Evolutionary conservation across 805 yeast species (phyloP), one percentile per base, ranked within the genome.

Genomic region (Limtongia smithiae): DNA sequence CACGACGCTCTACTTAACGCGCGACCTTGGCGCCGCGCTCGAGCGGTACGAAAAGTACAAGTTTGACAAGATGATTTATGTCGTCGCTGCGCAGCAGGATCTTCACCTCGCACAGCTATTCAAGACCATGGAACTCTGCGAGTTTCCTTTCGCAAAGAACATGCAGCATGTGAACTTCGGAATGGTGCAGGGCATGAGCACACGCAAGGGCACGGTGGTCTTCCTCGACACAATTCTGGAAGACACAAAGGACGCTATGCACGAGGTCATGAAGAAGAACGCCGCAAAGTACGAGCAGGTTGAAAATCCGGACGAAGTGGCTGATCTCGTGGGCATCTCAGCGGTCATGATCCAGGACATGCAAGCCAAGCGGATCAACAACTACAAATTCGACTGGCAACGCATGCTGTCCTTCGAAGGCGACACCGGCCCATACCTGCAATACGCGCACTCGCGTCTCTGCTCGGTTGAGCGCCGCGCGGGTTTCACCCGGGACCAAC

Each of bases 271-370:
- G 97, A 81, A 83, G 71, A 82, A 82, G 72, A 93, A 91, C 69
- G 88, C 83, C 68, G 82, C 76, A 59, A 93, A 93, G 71, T 93
- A 89, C 66, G 83, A 91, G 9, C 96, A 88, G 72, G 87, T 91
- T 60, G 93, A 83, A 65, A 80, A 90, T 66, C 98, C 97, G 31
- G 97, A 91, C 52, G 81, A 81, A 67, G 85, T 93, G 64, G 97
- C 98, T 51, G 97, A 93, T 69, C 76, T 88, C 62, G 82, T 93
- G 52, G 99, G 98, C 67, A 85, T 93, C 50, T 84, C 96, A 27
- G 98, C 98, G 4, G 95, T 93, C 54, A 90, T 93, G 96, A 86
- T 93, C 64, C 99, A 93, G 77, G 99, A 93, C 71, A 90, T 93
- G 97, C 94, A 87, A 71, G 82, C 95, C 54, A 93, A 93, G 75